Base-by-base conservation (phyloP, 805 yeast genomes). In the Candida insectalens region DNA sequence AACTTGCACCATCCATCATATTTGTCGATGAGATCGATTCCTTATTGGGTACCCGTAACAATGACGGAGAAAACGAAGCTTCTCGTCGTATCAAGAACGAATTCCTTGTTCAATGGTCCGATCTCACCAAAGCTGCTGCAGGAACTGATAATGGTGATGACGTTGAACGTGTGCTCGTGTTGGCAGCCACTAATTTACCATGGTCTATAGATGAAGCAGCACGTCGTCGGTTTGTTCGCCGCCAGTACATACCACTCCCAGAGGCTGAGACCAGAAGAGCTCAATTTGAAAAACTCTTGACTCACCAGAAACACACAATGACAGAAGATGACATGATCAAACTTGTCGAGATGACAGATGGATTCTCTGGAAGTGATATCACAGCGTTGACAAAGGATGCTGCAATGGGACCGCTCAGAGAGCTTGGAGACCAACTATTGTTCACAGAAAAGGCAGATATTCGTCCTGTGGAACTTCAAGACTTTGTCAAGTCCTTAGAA, bases 201-300 rank as follows among this genome's bases (percentile, higher is more conserved):
- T 89, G 98, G 98, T 81, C 85, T 2, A 87, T 83, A 40, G 98
- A 89, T 56, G 97, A 92, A 50, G 96, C 96, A 2, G 96, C 97
- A 1, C 66, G 96, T 48, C 71, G 97, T 53, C 67, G 97, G 41
- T 89, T 89, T 58, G 94, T 84, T 5, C 72, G 94, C 47, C 65
- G 96, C 33, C 94, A 84, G 50, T 88, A 92, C 57, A 88, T 92
- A 35, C 97, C 97, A 4, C 62, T 92, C 30, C 97, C 98, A 0
- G 97, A 88, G 51, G 70, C 64, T 17, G 88, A 80, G 44, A 85
- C 96, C 2, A 63, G 97, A 37, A 59, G 65, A 33, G 70, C 71
- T 4, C 96, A 89, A 50, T 62, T 89, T 15, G 53, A 58, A 34
- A 80, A 77, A 47, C 67, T 89, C 32, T 51, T 89, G 40, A 59